These are phyloP conservation scores for Globisporangium rhizosaccharum DNA, from an alignment of 352 stramenopile species.

Conservation along the genomic window DNA sequence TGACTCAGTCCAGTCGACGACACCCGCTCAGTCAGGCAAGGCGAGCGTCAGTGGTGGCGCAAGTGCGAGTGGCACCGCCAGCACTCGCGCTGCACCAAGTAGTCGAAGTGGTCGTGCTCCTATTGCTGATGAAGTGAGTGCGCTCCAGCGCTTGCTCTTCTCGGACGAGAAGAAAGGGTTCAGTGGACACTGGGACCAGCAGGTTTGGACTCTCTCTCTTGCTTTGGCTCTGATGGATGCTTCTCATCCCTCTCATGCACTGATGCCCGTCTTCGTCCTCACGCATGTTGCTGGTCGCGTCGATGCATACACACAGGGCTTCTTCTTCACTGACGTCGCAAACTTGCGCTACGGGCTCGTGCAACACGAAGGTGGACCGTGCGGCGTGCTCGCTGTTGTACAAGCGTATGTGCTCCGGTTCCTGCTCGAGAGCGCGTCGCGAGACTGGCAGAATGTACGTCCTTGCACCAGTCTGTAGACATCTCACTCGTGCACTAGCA, in stretches of 20 bases:
- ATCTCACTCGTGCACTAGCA: too few species aligned
- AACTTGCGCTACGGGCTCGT: conserved; percentile 86
- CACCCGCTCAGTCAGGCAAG: neutral
- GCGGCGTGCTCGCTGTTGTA: conserved; percentile 91
- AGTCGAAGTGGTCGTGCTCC: conserved; percentile 13
- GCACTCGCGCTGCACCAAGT: neutral
- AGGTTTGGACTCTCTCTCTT: conserved; percentile 20
- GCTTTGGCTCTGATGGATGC: neutral
- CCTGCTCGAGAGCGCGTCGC: conserved; percentile 34
- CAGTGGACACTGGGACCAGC: conserved; percentile 62
- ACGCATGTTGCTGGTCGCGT: neutral
- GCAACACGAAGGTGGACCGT: conserved; percentile 92
- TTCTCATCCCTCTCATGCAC: neutral
- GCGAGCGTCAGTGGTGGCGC: conserved; percentile 1
- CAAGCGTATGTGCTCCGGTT: conserved; percentile 89
- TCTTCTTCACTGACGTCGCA: conserved; percentile 45
- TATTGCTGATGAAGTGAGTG: conserved; percentile 35
- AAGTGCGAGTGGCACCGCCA: neutral
- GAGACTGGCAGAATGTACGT: conserved; percentile 67
- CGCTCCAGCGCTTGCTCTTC: conserved; percentile 60
- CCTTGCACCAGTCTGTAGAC: neutral
- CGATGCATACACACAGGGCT: conserved; percentile 30
- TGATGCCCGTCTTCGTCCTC: neutral
- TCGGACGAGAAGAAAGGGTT: conserved; percentile 46
- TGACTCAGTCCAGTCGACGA: neutral